Evolutionary conservation across 768 basidiomycete species (phyloP).

Genomic region (Leccinum rimulosum): DNA sequence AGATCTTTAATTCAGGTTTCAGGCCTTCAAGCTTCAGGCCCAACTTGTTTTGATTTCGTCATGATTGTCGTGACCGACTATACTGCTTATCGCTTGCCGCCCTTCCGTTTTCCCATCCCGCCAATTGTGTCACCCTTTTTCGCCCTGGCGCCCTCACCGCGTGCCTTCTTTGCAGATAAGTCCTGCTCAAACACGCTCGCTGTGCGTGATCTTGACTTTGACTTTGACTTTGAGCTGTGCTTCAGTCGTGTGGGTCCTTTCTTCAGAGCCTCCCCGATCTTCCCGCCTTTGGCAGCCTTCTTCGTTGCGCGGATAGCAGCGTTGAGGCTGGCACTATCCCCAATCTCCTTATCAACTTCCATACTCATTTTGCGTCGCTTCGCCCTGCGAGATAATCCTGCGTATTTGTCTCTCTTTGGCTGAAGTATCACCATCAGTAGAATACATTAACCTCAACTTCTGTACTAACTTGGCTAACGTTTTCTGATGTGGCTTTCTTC

Average conservation of each 20-base stretch:
- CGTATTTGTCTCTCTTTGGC: slow-evolving; percentile 75
- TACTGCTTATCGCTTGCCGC: slow-evolving; percentile 33
- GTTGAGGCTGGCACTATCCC: slow-evolving; percentile 51
- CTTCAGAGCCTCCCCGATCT: slow-evolving; percentile 61
- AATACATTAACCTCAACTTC: background rate
- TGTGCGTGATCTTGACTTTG: slow-evolving; percentile 31
- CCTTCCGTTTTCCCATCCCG: slow-evolving; percentile 49
- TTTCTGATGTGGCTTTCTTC: slow-evolving; percentile 32
- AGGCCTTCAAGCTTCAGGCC: background rate
- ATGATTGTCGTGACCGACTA: background rate
- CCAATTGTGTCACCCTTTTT: slow-evolving; percentile 59
- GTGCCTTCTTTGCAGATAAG: slow-evolving; percentile 42
- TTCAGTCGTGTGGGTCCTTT: slow-evolving; percentile 34
- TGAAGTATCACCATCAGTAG: slow-evolving; percentile 28
- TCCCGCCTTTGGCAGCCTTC: slow-evolving; percentile 67
- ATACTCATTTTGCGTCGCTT: slow-evolving; percentile 87
- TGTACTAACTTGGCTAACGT: slow-evolving; percentile 41
- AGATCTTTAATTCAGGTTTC: background rate
- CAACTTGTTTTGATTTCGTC: background rate
- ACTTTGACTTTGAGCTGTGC: slow-evolving; percentile 32
- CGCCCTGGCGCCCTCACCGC: slow-evolving; percentile 60
- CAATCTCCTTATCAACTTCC: slow-evolving; percentile 71
- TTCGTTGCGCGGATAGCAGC: slow-evolving; percentile 88
- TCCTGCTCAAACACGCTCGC: slow-evolving; percentile 59
- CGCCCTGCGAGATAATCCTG: slow-evolving; percentile 81